Percentiles rank a stretch among this genome's conserved stretches.
These are phyloP conservation scores for Globisporangium lucens DNA, from an alignment of 352 stramenopile species.

Conservation along the genomic window DNA sequence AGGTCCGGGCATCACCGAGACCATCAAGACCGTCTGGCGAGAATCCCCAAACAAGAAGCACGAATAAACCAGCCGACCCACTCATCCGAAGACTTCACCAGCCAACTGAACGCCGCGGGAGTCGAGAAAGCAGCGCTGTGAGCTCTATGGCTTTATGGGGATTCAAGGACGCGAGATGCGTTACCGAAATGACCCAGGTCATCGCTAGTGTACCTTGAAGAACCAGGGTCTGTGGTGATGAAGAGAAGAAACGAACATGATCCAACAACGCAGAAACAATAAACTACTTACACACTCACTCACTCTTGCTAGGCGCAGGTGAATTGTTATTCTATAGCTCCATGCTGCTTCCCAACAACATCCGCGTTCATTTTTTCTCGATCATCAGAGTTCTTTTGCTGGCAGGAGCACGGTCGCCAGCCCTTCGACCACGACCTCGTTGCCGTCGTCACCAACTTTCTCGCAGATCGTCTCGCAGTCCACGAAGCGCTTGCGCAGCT, in stretches of 20 bases:
- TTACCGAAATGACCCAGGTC: too few species aligned
- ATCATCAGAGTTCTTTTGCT: neutral
- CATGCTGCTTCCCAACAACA: neutral
- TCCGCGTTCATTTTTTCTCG: neutral
- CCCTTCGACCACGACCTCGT: conserved; percentile 61
- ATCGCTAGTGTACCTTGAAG: neutral
- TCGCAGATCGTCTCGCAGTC: conserved; percentile 69
- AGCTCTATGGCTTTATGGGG: neutral
- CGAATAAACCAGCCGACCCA: conserved; percentile 16
- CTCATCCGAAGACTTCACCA: too few species aligned
- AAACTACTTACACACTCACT: neutral
- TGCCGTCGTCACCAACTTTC: conserved; percentile 39
- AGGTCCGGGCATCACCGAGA: conserved; percentile 82
- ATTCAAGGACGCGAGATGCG: neutral
- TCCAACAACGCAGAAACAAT: conserved; percentile 1
- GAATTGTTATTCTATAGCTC: neutral
- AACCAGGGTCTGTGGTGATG: neutral
- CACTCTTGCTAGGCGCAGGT: neutral
- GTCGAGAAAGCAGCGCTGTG: neutral
- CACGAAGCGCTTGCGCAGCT: conserved; percentile 64
- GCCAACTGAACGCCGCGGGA: too few species aligned
- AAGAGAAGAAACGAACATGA: neutral
- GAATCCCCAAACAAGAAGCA: conserved; percentile 69
- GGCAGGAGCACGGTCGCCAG: conserved; percentile 65
- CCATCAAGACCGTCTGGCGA: conserved; percentile 84